Evolutionary conservation across 164 flowering plant species (phyloP), one percentile per base, ranked within the genome.

Genomic region (Sedum album): DNA sequence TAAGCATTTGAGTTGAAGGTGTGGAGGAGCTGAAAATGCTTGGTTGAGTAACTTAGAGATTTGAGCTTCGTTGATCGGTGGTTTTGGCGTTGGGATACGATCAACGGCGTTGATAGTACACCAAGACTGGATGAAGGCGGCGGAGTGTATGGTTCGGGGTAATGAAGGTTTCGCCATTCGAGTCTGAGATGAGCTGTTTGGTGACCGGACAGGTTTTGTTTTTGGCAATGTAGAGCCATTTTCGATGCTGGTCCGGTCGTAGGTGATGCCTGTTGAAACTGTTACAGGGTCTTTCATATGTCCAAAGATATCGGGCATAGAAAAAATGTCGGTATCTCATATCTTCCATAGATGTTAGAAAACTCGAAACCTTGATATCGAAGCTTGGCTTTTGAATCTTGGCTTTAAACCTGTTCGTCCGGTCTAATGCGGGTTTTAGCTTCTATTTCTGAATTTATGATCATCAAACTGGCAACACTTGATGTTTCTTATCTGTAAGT

Each of bases 261-360:
- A 89, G 11, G 91, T 87, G 66, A 89, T 89, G 39, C 95, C 95
- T 1, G 92, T 80, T 0, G 70, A 35, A 7, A 75, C 65, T 0
- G 83, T 89, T 14, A 89, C 92, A 0, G 95, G 95, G 65, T 89
- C 92, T 75, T 74, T 83, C 92, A 89, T 89, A 77, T 80, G 28
- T 89, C 81, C 23, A 89, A 82, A 28, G 90, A 84, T 1, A 89
- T 87, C 9, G 95, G 95, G 67, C 95, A 89, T 36, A 78, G 60
- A 73, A 89, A 89, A 36, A 65, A 83, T 25, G 73, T 68, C 18
- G 95, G 91, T 68, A 84, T 42, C 55, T 87, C 21, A 83, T 69
- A 13, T 74, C 83, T 0, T 76, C 81, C 80, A 78, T 79, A 70
- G 31, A 28, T 57, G 62, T 26, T n/a, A n/a, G 26, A 21, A 20